Base-by-base conservation (phyloP, 73 alveolate genomes). In the Halteria grandinella region DNA sequence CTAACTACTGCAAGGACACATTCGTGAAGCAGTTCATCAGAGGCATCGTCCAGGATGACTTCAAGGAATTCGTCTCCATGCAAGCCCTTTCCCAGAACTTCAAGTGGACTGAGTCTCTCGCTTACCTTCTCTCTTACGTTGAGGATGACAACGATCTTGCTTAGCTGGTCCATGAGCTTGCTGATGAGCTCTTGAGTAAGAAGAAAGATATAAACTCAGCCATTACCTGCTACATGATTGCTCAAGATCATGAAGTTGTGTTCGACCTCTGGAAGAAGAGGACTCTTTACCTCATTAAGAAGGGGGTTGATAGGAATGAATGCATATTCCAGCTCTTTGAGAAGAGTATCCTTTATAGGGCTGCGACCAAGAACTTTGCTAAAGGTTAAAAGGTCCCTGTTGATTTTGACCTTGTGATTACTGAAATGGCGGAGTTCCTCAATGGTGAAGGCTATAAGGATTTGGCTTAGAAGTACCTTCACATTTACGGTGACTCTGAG, bases 21-120 rank as follows among this genome's bases (percentile, higher is more conserved):
- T 97, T 93, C 86, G 94, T 97, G 25, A 94, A 91, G 85, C 79
- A 87, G 31, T 86, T 83, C 40, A 60, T 97, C 69, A 91, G 90
- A 40, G 87, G 93, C 20, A 89, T 97, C 21, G 95, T 95, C 20
- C 82, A 88, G 57, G 89, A 90, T 44, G 92, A 95, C 43, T 90
- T 94, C 64, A 98, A 94, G 23, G 96, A 91, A 44, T 66, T 97
- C 36, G 95, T 97, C 23, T 87, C 84, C 74, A 92, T 79, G 62
- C 87, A 81, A 85, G 98, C 93, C 50, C 57, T 85, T 23, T 85
- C 75, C 28, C 53, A 25, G 18, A 4, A 51, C 6, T 52, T 52
- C 15, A 93, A 89, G 69, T 97, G 99, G 99, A 97, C 85, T 71
- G 99, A 97, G 83, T 88, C 92, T 55, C 93, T 97, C 0, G 93